phyloP scores from a whole-genome alignment of 208 protist genomes.

The Trypanosoma boissoni region DNA sequence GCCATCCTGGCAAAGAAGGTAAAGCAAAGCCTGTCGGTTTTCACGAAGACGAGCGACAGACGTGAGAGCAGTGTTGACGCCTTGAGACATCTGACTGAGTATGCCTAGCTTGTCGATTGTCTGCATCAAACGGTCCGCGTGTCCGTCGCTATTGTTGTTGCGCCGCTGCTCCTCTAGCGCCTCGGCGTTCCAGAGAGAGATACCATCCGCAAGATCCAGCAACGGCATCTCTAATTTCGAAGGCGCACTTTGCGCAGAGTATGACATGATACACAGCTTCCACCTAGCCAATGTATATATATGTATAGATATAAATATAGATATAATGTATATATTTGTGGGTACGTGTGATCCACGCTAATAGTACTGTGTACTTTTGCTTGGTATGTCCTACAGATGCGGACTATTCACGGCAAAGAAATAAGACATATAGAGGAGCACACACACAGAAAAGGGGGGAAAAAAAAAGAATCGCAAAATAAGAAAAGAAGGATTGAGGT shows the following conservation, averaged over 20 bases:
- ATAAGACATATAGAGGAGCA: neutral
- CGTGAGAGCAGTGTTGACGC: constrained; percentile 53
- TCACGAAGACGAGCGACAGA: constrained; percentile 56
- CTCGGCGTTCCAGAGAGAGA: constrained; percentile 53
- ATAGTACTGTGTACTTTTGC: too few relatives aligned
- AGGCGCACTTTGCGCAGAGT: neutral
- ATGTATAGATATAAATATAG: constrained; percentile 12
- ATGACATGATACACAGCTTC: neutral
- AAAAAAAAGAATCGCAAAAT: neutral
- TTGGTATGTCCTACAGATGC: too few relatives aligned
- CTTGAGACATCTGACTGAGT: constrained; percentile 58
- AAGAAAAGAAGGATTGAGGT: neutral
- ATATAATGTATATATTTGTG: constrained; percentile 12
- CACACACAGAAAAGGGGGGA: neutral
- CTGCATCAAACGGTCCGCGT: constrained; percentile 38
- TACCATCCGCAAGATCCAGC: constrained; percentile 46
- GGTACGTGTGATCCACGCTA: too few relatives aligned
- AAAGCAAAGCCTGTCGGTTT: constrained; percentile 55
- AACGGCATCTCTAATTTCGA: constrained; percentile 28
- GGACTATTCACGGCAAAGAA: too few relatives aligned
- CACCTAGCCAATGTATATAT: constrained; percentile 2
- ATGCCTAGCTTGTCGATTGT: constrained; percentile 80
- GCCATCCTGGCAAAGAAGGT: constrained; percentile 49
- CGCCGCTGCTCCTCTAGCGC: constrained; percentile 34
- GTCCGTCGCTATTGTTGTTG: constrained; percentile 19